Evolutionary conservation across 768 basidiomycete genomes (phyloP).

Genomic region (Trametopsis cervina): DNA sequence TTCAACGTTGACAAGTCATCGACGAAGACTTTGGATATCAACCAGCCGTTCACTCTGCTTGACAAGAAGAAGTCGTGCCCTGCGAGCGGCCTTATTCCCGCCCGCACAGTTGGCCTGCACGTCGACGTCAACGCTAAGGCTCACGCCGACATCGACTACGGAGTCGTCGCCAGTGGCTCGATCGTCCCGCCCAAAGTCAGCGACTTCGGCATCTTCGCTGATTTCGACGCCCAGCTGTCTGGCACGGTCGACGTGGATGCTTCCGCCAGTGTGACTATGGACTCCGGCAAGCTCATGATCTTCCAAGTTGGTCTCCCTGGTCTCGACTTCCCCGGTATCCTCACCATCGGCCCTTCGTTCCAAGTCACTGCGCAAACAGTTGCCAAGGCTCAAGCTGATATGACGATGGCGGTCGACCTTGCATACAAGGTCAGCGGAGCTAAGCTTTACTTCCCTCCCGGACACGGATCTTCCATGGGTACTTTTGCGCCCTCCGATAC

Average conservation of each 20-base stretch:
- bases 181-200: conserved; percentile 29
- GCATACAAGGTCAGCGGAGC: conserved; percentile 37
- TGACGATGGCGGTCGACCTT: conserved; percentile 36
- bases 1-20: conserved; percentile 15
- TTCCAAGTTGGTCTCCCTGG: conserved; percentile 39
- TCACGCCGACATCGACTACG: conserved; percentile 27
- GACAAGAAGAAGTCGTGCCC: conserved; percentile 16
- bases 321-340: conserved; percentile 42
- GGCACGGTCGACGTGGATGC: conserved; percentile 33
- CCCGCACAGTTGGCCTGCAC: conserved; percentile 16
- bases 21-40: conserved; percentile 14
- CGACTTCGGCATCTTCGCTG: conserved; percentile 15
- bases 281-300: conserved; percentile 36
- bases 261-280: conserved; percentile 31
- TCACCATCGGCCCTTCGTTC: conserved; percentile 43
- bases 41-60: conserved; percentile 17
- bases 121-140: conserved; percentile 26
- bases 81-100: conserved; percentile 10
- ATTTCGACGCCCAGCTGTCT: conserved; percentile 32
- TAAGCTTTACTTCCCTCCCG: conserved; percentile 37
- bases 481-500: conserved; percentile 33
- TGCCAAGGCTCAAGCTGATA: conserved; percentile 27
- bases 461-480: conserved; percentile 16
- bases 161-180: conserved; percentile 36
- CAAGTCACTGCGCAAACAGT: conserved; percentile 28